phyloP scores from a whole-genome alignment of 2,329 filamentous ascomycete genomes.

The Microcera coccophila region DNA sequence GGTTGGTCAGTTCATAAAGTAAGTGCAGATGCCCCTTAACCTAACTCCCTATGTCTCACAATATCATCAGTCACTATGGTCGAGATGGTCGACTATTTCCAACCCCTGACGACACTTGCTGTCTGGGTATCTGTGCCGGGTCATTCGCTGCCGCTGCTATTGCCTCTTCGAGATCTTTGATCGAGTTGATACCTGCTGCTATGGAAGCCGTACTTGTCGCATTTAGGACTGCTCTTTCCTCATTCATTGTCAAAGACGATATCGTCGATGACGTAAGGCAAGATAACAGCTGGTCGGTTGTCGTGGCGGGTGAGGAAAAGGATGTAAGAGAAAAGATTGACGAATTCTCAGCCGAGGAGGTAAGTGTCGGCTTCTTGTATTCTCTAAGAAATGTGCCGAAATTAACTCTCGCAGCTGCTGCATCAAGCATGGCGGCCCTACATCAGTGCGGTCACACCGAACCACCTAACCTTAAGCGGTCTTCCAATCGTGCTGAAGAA shows the following conservation, averaged over 20 bases:
- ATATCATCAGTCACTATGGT: conserved; percentile 11
- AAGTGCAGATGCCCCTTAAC: not conserved
- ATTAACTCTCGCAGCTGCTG: conserved; percentile 6
- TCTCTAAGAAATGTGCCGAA: accelerated
- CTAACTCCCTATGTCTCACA: not conserved
- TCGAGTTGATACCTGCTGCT: conserved; percentile 19
- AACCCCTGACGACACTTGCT: conserved; percentile 13
- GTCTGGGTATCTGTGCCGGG: conserved; percentile 24
- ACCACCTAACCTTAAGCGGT: conserved; percentile 22
- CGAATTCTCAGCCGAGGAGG: conserved; percentile 4
- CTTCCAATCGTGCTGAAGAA: conserved; percentile 15
- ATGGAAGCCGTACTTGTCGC: conserved; percentile 15
- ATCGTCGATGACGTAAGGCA: conserved; percentile 8
- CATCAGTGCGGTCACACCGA: conserved; percentile 23
- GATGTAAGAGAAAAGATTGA: conserved; percentile 9
- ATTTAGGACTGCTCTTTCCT: conserved; percentile 20
- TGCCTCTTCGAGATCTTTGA: conserved; percentile 20
- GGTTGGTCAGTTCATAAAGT: conserved; percentile 25
- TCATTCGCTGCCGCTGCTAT: conserved; percentile 26
- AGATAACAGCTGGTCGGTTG: conserved; percentile 16
- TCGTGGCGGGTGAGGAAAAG: conserved; percentile 10
- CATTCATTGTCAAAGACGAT: conserved; percentile 10
- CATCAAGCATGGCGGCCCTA: conserved; percentile 14
- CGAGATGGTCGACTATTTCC: conserved; percentile 17
- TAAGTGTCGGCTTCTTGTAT: not conserved